phyloP scores from a whole-genome alignment of 352 stramenopile species.

The Phytophthora foliorum region DNA sequence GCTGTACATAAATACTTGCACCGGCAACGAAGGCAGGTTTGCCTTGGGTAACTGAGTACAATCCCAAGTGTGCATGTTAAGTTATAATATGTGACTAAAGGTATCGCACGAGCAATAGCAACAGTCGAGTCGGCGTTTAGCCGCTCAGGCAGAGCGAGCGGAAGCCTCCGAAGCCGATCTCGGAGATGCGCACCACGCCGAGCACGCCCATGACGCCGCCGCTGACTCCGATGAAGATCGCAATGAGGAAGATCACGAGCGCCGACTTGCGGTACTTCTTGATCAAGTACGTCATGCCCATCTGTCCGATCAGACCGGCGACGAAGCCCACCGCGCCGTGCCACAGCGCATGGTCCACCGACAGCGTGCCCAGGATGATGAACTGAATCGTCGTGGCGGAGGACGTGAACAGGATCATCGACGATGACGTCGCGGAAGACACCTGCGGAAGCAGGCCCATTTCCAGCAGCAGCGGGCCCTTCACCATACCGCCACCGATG shows the following conservation, averaged over 20 bases:
- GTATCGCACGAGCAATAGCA: constrained; percentile 13
- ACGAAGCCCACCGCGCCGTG: constrained; percentile 94
- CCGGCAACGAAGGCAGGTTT: background rate
- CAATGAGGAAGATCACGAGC: constrained; percentile 85
- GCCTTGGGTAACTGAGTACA: background rate
- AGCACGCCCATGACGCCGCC: constrained; percentile 80
- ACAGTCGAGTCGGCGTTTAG: constrained; percentile 2
- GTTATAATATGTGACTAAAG: constrained; percentile 28
- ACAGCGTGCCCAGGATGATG: constrained; percentile 94
- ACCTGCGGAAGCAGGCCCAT: constrained; percentile 92
- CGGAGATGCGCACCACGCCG: constrained; percentile 59
- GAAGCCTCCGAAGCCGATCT: constrained; percentile 80
- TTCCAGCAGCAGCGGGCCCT: constrained; percentile 91
- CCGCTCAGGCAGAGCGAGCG: constrained; percentile 62
- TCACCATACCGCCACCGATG: constrained; percentile 94
- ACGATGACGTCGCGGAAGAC: constrained; percentile 89
- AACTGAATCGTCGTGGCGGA: constrained; percentile 97
- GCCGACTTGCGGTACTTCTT: constrained; percentile 90
- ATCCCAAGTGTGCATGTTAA: constrained; percentile 21
- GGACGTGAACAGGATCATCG: constrained; percentile 95
- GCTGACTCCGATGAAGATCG: constrained; percentile 75
- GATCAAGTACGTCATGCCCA: constrained; percentile 93
- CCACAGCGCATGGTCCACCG: constrained; percentile 91
- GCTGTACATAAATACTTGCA: background rate
- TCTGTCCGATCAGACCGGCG: constrained; percentile 92